Conservation (phyloP, 2,329 filamentous ascomycete species). For the Lachnellula hyalina region DNA sequence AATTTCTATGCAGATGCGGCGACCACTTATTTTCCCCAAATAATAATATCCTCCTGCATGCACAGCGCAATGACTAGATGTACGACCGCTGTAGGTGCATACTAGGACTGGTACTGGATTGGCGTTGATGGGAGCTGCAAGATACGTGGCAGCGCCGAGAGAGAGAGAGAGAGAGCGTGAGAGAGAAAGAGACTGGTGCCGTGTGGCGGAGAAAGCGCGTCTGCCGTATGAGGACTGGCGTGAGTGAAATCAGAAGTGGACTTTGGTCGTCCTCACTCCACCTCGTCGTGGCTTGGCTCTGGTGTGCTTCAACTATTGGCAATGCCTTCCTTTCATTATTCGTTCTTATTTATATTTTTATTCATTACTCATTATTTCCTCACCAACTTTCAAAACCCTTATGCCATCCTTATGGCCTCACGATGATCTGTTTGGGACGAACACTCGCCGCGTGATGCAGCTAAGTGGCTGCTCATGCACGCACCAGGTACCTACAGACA, state of each 20-base stretch:
- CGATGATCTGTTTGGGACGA: slow-evolving; percentile 13
- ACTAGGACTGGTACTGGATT: slow-evolving; percentile 6
- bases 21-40: slow-evolving; percentile 20
- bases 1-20: slow-evolving; percentile 16
- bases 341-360: no score
- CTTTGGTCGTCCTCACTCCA: no score
- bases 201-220: not conserved
- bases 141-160: slow-evolving; percentile 28
- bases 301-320: no score
- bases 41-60: slow-evolving; percentile 17
- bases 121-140: slow-evolving; percentile 22
- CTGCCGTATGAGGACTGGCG: not conserved
- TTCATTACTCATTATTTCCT: no score
- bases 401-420: slow-evolving; percentile 8
- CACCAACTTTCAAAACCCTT: no score
- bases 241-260: no score
- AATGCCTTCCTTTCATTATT: no score
- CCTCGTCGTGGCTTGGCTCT: no score
- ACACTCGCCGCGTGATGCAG: slow-evolving; percentile 24
- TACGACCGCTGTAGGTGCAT: slow-evolving; percentile 26
- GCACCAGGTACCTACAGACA: slow-evolving; percentile 2
- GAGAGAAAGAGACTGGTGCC: no score
- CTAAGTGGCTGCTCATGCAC: slow-evolving; percentile 13
- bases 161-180: not conserved
- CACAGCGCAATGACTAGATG: slow-evolving; percentile 22